phyloP scores from a whole-genome alignment of 202 grass and related monocot genomes.

The Panicum virgatum region DNA sequence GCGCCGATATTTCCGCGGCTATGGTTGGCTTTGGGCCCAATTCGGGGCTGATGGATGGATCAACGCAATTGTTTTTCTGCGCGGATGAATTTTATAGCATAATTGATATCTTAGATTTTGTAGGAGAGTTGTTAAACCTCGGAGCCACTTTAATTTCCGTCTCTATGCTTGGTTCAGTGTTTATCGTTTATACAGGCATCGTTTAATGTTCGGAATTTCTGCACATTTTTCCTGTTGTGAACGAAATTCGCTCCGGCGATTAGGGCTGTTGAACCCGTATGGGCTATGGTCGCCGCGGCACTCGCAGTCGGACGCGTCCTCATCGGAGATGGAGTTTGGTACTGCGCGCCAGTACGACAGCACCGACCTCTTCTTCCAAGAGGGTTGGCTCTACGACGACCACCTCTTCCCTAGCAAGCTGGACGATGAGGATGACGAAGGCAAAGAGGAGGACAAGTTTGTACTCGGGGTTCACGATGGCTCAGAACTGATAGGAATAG shows the following conservation, averaged over 20 bases:
- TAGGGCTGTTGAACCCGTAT: slow-evolving; percentile 79
- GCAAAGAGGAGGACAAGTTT: slow-evolving; percentile 85
- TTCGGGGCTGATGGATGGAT: background rate
- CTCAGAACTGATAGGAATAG: slow-evolving; percentile 22
- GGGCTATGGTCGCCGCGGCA: slow-evolving; percentile 64
- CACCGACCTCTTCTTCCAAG: slow-evolving; percentile 72
- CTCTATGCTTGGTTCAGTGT: background rate
- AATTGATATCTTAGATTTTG: background rate
- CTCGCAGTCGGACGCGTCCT: slow-evolving; percentile 58
- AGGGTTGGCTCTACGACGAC: slow-evolving; percentile 82
- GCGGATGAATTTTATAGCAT: background rate
- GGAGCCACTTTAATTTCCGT: slow-evolving; percentile 9
- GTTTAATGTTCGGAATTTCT: background rate
- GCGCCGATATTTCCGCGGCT: slow-evolving; percentile 22
- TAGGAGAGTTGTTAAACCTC: slow-evolving; percentile 38
- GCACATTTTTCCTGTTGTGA: slow-evolving; percentile 1
- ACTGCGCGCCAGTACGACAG: slow-evolving; percentile 77
- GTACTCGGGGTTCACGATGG: slow-evolving; percentile 44
- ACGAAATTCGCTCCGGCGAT: background rate
- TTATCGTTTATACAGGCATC: background rate
- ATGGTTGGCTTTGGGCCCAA: slow-evolving; percentile 1
- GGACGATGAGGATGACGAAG: slow-evolving; percentile 17
- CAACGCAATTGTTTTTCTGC: background rate
- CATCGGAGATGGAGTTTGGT: slow-evolving; percentile 87
- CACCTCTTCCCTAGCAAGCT: slow-evolving; percentile 49